Base-by-base conservation (phyloP, 768 basidiomycete species). In the Arthromyces matolae region DNA sequence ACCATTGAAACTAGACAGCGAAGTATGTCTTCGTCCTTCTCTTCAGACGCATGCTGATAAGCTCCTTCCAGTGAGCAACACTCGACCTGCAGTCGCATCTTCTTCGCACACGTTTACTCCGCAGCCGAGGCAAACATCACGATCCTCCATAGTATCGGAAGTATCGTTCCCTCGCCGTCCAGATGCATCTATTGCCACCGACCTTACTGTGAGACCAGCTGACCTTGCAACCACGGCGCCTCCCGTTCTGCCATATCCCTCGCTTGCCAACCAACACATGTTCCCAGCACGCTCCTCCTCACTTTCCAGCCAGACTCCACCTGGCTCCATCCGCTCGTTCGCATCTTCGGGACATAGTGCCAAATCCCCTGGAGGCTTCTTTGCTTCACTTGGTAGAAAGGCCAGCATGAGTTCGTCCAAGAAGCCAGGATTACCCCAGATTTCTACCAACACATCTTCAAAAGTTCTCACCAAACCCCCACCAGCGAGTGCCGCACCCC, bases 121-220 rank as follows among this genome's bases (percentile, higher is more conserved):
- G 9, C 79, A 83, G 50, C 74, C 78, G 23, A 77, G 89, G 42
- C 83, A 88, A 51, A 74, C 81, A 2, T 89, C 89, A 14, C 73
- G 79, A 35, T 78, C 79, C 1, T 91, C 89, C 8, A 78, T 82
- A 54, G 78, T 80, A 13, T 88, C 89, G 4, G 86, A 88, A 54
- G 78, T 76, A 34, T 89, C 89, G 0, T 92, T 92, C 64, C 88
- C 89, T 13, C 77, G 78, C 22, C 82, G 89, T 23, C 71, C 82
- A n/a, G 89, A 92, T 57, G 86, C 89, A 8, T 82, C 79, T 47
- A 72, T 74, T 20, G 89, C 89, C 5, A 90, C 89, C 3, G 89
- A 92, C 62, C 74, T 92, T 10, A 73, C 81, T 4, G 59, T 66
- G 28, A 64, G 64, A 67, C 42, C 68, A 47, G 45, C 67, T 56